Evolutionary conservation across 106 monocot genomes (phyloP), one percentile per base, ranked within the genome.

Genomic region (Narthecium ossifragum): DNA sequence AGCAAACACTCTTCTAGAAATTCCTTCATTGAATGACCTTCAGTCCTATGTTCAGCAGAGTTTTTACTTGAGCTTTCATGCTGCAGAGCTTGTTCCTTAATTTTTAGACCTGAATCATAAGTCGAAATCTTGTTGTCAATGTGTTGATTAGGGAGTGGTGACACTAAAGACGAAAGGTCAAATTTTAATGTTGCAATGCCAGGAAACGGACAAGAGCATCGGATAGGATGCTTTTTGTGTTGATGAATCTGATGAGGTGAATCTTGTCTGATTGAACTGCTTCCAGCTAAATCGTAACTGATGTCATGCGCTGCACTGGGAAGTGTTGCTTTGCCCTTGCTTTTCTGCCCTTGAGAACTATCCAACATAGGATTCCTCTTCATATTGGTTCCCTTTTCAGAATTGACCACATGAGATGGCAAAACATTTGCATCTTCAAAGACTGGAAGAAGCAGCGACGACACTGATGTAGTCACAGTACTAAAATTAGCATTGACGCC

Each of bases 131-230:
- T 53, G 14, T 64, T 61, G 50, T 70, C 64, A 41, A 17, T 32
- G 55, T 37, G 73, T 45, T 51, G 33, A n/a, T 18, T 12, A 50
- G 27, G 22, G 0, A 46, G 51, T 31, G 60, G 49, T 18, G 75
- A 75, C 73, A 87, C 70, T 12, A 98, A 33, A 45, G 79, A 71
- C 21, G 70, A 73, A 68, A 98, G 81, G 26, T 91, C 96, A 77
- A 98, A 98, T 53, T 76, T 80, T 67, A 91, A 50, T 32, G 53
- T 64, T 32, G 79, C 78, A 56, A 98, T 75, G 20, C 87, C 96
- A 63, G 96, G 72, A 72, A 84, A 87, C 3, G 84, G 90, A 48
- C 96, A 98, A 48, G 66, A 87, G 36, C 71, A 81, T 69, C 75
- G 84, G 21, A 98, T 64, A 26, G 90, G 78, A 58, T 71, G 63